Evolutionary conservation across 108 stramenopile species (phyloP).

Genomic region (Chaetoceros muelleri): DNA sequence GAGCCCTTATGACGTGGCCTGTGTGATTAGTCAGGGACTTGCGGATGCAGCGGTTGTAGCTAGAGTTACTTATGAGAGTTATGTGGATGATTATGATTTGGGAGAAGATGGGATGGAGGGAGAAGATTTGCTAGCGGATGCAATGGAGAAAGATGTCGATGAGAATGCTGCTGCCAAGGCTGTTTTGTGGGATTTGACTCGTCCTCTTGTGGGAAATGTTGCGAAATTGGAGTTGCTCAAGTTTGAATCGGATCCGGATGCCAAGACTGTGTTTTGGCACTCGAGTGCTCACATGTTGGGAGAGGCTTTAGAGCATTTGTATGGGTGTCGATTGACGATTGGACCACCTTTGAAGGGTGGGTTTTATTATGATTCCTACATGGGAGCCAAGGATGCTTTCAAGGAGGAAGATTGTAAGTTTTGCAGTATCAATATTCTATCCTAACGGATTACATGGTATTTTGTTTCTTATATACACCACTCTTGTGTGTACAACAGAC

Average conservation of each 20-base stretch:
- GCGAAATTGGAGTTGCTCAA: constrained; percentile 82
- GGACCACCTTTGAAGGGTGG: constrained; percentile 94
- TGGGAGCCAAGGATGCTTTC: constrained; percentile 77
- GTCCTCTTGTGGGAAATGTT: constrained; percentile 86
- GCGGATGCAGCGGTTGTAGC: constrained; percentile 81
- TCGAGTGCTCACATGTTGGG: constrained; percentile 97
- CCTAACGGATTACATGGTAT: not conserved
- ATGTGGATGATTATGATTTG: constrained; percentile 59
- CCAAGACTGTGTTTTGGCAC: constrained; percentile 98
- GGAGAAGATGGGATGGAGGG: constrained; percentile 79
- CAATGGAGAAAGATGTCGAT: constrained; percentile 66
- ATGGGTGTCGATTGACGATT: constrained; percentile 89
- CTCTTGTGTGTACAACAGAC: constrained; percentile 25
- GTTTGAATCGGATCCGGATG: constrained; percentile 84
- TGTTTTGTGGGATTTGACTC: constrained; percentile 92
- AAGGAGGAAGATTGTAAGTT: constrained; percentile 88
- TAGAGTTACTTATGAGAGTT: constrained; percentile 73
- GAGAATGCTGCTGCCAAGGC: constrained; percentile 41
- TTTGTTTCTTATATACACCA: constrained; percentile 3
- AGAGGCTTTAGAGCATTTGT: constrained; percentile 91
- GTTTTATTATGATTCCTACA: constrained; percentile 99
- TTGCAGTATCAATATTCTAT: not conserved
- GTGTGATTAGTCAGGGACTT: constrained; percentile 79
- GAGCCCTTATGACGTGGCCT: constrained; percentile 91
- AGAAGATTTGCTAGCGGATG: constrained; percentile 51